These are phyloP conservation scores for Endothia cerciana DNA, from an alignment of 2,329 filamentous ascomycete species.

Conservation along the genomic window DNA sequence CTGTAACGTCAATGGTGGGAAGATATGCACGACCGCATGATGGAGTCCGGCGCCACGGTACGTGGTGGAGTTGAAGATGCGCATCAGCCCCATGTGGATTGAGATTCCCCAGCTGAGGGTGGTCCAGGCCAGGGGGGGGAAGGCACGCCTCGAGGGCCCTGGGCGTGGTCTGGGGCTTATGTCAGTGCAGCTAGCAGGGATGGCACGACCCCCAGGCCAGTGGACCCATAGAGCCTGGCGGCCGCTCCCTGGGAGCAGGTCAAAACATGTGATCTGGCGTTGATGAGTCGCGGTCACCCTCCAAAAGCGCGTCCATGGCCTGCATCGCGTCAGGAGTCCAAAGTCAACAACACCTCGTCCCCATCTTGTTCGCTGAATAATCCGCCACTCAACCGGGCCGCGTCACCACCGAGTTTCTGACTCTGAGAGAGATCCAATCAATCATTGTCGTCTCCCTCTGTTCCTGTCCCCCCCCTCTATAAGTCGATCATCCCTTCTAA, in stretches of 20 bases:
- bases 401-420: neutral
- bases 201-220: constrained; percentile 4
- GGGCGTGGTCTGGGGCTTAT: neutral
- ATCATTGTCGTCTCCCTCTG: neutral
- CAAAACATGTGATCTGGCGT: constrained; percentile 18
- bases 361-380: neutral
- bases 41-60: neutral
- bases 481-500: neutral
- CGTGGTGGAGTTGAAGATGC: constrained; percentile 6
- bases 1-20: neutral
- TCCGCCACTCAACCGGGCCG: neutral
- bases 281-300: constrained; percentile 6
- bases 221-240: neutral
- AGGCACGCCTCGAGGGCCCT: neutral
- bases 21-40: neutral
- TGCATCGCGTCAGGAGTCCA: neutral
- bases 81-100: no score
- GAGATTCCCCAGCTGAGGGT: no score
- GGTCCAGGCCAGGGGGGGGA: no score
- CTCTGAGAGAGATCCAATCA: neutral
- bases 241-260: neutral
- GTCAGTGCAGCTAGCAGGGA: constrained; percentile 9
- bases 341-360: constrained; percentile 10
- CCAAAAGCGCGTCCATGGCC: constrained; percentile 4
- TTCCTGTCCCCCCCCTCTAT: neutral